Evolutionary conservation across 306 rosid species (phyloP).

Genomic region (Phaseolus lunatus): DNA sequence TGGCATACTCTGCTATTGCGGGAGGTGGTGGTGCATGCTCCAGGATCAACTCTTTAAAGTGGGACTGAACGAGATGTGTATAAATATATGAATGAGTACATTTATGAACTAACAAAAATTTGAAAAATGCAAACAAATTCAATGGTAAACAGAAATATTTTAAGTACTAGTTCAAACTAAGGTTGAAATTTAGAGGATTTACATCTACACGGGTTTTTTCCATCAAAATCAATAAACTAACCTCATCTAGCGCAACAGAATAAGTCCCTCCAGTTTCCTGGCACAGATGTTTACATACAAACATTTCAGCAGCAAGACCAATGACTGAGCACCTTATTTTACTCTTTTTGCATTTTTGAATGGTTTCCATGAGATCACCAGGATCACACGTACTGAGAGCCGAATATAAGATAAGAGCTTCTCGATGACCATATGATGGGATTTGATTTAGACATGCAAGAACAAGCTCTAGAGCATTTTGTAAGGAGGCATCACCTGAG

Average conservation of each 20-base stretch:
- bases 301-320: conserved; percentile 96
- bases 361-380: conserved; percentile 93
- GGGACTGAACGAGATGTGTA: conserved; percentile 60
- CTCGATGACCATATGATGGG: conserved; percentile 94
- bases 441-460: conserved; percentile 79
- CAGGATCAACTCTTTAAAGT: conserved; percentile 82
- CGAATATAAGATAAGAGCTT: conserved; percentile 84
- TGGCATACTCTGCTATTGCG: conserved; percentile 94
- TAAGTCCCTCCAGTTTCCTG: conserved; percentile 95
- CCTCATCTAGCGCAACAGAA: conserved; percentile 89
- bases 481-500: conserved; percentile 94
- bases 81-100: conserved; percentile 33
- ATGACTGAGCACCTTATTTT: conserved; percentile 97
- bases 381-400: conserved; percentile 98
- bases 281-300: conserved; percentile 88
- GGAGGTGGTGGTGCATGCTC: conserved; percentile 99
- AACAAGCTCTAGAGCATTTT: conserved; percentile 92
- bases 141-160: conserved; percentile 20
- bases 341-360: conserved; percentile 83
- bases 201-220: not conserved
- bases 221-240: conserved; percentile 50
- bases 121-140: conserved; percentile 13
- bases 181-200: conserved; percentile 1
- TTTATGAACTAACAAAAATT: conserved; percentile 19
- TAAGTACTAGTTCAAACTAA: not conserved